These are phyloP conservation scores for Diplodia intermedia DNA, from an alignment of 2,329 filamentous ascomycete genomes.

Conservation along the genomic window DNA sequence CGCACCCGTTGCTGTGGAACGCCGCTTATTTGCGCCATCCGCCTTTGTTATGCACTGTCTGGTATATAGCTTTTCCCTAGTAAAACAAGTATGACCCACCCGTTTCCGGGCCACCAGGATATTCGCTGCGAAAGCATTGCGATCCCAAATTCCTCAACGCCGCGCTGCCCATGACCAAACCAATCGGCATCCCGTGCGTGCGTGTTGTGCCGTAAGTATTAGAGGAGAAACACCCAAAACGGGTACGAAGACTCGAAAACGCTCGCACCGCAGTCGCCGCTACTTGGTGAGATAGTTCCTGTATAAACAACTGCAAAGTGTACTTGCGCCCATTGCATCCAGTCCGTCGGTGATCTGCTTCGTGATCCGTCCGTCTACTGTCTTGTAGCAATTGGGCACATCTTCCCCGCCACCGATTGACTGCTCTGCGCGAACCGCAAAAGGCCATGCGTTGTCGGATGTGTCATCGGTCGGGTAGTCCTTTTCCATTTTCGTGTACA, in stretches of 20 bases:
- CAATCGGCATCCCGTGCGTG: neutral
- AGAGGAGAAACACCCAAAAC: neutral
- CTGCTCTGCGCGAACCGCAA: conserved; percentile 63
- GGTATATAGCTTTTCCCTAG: conserved; percentile 12
- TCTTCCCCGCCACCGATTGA: conserved; percentile 56
- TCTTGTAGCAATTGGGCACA: conserved; percentile 62
- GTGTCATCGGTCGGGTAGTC: conserved; percentile 46
- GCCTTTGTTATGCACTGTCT: conserved; percentile 5
- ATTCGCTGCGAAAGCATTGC: neutral
- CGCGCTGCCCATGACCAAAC: conserved; percentile 13
- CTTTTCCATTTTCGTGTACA: conserved; percentile 65
- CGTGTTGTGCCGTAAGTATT: conserved; percentile 8
- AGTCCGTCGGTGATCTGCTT: conserved; percentile 47
- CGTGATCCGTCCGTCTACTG: conserved; percentile 47
- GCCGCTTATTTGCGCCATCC: neutral
- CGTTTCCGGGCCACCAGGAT: neutral
- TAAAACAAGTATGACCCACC: conserved; percentile 13
- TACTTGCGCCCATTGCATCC: conserved; percentile 43
- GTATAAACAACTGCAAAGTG: conserved; percentile 57
- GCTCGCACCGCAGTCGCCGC: neutral
- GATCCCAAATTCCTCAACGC: conserved; percentile 15
- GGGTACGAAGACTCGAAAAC: conserved; percentile 1
- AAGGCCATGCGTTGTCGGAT: conserved; percentile 59
- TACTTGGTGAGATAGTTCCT: conserved; percentile 44
- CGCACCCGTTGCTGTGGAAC: conserved; percentile 9